Percentiles rank a stretch among this genome's conserved stretches.
Conservation (phyloP, 495 filamentous ascomycete species). For the Cercophora samala region DNA sequence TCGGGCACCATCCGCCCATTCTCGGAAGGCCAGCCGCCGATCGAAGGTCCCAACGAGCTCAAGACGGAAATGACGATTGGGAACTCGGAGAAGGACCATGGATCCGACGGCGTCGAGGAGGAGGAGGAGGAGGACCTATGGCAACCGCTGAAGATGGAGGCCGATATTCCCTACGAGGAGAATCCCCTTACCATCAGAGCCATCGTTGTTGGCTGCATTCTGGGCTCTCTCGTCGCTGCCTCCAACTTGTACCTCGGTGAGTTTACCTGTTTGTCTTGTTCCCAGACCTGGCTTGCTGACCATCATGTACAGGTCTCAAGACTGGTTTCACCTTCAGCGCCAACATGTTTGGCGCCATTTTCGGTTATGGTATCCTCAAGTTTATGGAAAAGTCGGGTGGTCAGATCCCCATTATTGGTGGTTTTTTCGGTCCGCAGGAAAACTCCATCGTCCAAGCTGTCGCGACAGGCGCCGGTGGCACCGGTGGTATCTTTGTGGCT, state of each 20-base stretch:
- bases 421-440: constrained; percentile 61
- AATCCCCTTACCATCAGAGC: constrained; percentile 58
- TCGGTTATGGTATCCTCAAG: constrained; percentile 65
- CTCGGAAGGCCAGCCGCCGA: constrained; percentile 28
- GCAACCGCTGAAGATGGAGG: constrained; percentile 46
- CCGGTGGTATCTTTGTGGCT: constrained; percentile 61
- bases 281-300: constrained; percentile 25
- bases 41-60: constrained; percentile 21
- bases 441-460: constrained; percentile 65
- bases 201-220: constrained; percentile 52
- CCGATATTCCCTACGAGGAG: constrained; percentile 40
- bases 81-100: constrained; percentile 18
- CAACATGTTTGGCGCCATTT: constrained; percentile 59
- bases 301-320: constrained; percentile 49
- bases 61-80: constrained; percentile 24
- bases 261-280: constrained; percentile 14
- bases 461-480: constrained; percentile 60
- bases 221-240: constrained; percentile 60
- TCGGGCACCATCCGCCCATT: constrained; percentile 28
- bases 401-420: constrained; percentile 57
- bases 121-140: constrained; percentile 41
- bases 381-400: constrained; percentile 43
- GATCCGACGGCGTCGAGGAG: constrained; percentile 21
- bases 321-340: constrained; percentile 63
- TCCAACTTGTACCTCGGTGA: constrained; percentile 63